These are phyloP conservation scores for Penicillium freii DNA, from an alignment of 2,329 filamentous ascomycete species.

Conservation along the genomic window DNA sequence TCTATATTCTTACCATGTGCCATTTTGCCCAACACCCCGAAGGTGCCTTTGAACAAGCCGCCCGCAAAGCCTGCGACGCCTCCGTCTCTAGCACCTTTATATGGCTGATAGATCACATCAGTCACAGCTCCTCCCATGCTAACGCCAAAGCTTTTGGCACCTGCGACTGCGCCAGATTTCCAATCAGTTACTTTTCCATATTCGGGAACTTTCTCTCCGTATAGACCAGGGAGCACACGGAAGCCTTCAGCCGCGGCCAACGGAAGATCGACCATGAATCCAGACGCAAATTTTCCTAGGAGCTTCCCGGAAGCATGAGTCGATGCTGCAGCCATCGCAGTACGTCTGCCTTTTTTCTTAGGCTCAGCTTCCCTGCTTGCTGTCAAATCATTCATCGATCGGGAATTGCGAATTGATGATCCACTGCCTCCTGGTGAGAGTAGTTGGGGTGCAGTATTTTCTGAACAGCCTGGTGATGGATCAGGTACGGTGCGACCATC, in stretches of 20 bases:
- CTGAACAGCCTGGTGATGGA: neutral
- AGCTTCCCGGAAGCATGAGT: conserved; percentile 18
- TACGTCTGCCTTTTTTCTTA: neutral
- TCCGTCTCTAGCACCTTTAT: conserved; percentile 32
- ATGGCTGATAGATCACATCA: conserved; percentile 32
- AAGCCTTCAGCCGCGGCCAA: conserved; percentile 39
- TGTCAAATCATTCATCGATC: neutral
- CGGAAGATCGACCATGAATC: conserved; percentile 37
- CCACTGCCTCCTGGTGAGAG: neutral
- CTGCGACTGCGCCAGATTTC: conserved; percentile 34
- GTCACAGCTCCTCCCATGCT: conserved; percentile 35
- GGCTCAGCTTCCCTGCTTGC: neutral
- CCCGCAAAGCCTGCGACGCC: conserved; percentile 34
- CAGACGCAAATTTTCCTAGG: conserved; percentile 29
- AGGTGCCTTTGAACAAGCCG: conserved; percentile 35
- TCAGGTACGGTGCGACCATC: neutral
- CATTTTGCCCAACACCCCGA: neutral
- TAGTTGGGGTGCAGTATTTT: neutral
- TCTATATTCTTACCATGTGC: neutral
- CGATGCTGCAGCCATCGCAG: conserved; percentile 2
- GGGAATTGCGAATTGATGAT: neutral
- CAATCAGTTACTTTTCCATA: conserved; percentile 34
- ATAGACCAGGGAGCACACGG: conserved; percentile 35
- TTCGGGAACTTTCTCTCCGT: conserved; percentile 36
- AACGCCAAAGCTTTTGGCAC: conserved; percentile 33